phyloP scores from a whole-genome alignment of 139 green algal species.

The Pseudopediastrum boryanum region DNA sequence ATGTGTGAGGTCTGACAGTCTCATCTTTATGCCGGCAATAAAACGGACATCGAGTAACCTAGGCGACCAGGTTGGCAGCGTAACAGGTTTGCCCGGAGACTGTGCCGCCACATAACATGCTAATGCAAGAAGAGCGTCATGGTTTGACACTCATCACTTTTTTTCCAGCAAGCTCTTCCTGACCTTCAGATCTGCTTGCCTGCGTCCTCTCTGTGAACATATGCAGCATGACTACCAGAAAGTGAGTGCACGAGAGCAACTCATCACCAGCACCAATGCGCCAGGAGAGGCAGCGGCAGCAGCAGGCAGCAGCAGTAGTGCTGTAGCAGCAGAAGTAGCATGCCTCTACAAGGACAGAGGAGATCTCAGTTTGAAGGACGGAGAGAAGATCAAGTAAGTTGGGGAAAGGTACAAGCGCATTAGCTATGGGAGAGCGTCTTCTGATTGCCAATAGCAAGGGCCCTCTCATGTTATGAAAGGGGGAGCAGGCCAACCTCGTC shows the following conservation, averaged over 20 bases:
- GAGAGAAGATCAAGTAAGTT: slow-evolving; percentile 72
- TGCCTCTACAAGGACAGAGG: slow-evolving; percentile 53
- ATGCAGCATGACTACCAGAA: slow-evolving; percentile 62
- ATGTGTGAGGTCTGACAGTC: neutral
- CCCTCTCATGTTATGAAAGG: too few relatives aligned
- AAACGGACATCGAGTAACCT: too few relatives aligned
- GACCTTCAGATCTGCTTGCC: neutral
- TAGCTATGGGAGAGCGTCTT: neutral
- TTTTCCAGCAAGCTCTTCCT: neutral
- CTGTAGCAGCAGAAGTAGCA: slow-evolving; percentile 39
- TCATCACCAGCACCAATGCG: slow-evolving; percentile 14
- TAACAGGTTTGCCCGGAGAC: too few relatives aligned
- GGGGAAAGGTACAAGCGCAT: too few relatives aligned
- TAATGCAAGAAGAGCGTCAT: neutral
- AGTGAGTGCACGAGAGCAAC: slow-evolving; percentile 33
- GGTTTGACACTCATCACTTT: neutral
- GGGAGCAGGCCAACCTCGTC: too few relatives aligned
- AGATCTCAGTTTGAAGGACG: slow-evolving; percentile 77
- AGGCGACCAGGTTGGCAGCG: too few relatives aligned
- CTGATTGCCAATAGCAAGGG: too few relatives aligned
- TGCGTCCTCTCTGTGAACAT: slow-evolving; percentile 20
- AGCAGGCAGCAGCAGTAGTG: neutral
- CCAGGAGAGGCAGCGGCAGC: neutral
- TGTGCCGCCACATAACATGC: neutral
- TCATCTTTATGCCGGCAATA: too few relatives aligned